Base-by-base conservation (phyloP, 768 basidiomycete species). In the Auricularia auricula-judae region DNA sequence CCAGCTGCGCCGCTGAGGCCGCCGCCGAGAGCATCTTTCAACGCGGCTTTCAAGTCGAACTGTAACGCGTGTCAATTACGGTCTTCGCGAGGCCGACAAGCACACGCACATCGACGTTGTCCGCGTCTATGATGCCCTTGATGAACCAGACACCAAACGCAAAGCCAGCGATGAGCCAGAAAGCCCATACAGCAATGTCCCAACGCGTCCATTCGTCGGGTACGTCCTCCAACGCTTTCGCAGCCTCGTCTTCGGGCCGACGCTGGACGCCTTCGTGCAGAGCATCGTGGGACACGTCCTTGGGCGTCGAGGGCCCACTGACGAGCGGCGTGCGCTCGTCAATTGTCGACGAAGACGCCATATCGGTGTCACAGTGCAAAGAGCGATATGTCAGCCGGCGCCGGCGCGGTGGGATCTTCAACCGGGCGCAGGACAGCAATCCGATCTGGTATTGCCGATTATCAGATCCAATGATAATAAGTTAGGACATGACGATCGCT, bases 1-100 rank as follows among this genome's bases (percentile, higher is more conserved):
- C 88, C 88, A 67, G 89, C 88, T 16, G 93, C 91, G 59, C 94
- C 95, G 68, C 89, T 93, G 61, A 95, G 75, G 3, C 94, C 95
- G 29, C 96, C 95, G 7, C 96, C 95, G 0, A 91, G 80, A 3
- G 95, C 96, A 56, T 80, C 84, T 77, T 84, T 89, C 68, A 97
- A 75, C 0, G 95, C 91, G 35, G 82, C 82, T 36, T 77, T 76
- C 11, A 90, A 76, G 73, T 98, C 93, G 67, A 98, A 96, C 86
- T 96, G 72, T 12, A 43, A 62, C 23, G 34, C 21, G 56, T 34
- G 29, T 29, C 29, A 35, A 44, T 65, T 36, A 2, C 53, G 54
- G 21, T 29, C 29, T 29, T 29, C 29, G 29, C 29, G 29, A 29
- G 29, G 8, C 5, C 12, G 16, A 42, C 44, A 42, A 63, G 47